Conservation (phyloP, 805 yeast species). For the Debaryomyces tyrocola region DNA sequence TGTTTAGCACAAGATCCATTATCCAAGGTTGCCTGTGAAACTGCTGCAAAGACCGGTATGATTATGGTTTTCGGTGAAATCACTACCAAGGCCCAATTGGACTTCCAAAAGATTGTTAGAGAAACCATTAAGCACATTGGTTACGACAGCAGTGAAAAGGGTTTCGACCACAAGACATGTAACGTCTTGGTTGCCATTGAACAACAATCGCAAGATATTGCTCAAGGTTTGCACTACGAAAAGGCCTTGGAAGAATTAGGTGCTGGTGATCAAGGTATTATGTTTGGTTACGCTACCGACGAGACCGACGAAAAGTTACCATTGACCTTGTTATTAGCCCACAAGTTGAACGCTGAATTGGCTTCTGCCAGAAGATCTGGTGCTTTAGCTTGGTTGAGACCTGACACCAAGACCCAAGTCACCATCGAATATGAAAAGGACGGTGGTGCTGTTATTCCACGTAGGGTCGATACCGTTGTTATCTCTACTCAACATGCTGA, state of each 20-base stretch:
- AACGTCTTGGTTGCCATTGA: conserved; percentile 98
- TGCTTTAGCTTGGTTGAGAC: conserved; percentile 93
- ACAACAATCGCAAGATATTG: conserved; percentile 99
- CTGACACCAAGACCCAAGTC: conserved; percentile 99
- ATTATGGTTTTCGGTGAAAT: conserved; percentile 99
- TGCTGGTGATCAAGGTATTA: conserved; percentile 99
- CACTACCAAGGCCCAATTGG: conserved; percentile 93
- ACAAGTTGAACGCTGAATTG: conserved; percentile 93
- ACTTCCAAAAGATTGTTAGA: conserved; percentile 96
- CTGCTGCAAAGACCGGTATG: conserved; percentile 99
- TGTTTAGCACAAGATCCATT: conserved; percentile 93
- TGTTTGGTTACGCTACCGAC: conserved; percentile 99
- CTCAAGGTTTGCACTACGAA: conserved; percentile 98
- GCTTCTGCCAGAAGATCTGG: conserved; percentile 98
- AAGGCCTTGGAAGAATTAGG: conserved; percentile 95
- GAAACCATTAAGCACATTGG: conserved; percentile 99
- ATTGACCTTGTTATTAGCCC: conserved; percentile 89
- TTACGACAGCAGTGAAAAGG: conserved; percentile 93
- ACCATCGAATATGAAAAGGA: conserved; percentile 95
- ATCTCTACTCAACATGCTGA: conserved; percentile 98
- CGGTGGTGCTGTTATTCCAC: conserved; percentile 92
- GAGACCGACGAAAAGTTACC: conserved; percentile 98
- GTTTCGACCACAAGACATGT: conserved; percentile 99
- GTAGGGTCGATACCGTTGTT: conserved; percentile 96
- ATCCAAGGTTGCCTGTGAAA: conserved; percentile 99